Evolutionary conservation across 2,329 filamentous ascomycete genomes (phyloP), one percentile per base, ranked within the genome.

Genomic region (Balansia obtecta): DNA sequence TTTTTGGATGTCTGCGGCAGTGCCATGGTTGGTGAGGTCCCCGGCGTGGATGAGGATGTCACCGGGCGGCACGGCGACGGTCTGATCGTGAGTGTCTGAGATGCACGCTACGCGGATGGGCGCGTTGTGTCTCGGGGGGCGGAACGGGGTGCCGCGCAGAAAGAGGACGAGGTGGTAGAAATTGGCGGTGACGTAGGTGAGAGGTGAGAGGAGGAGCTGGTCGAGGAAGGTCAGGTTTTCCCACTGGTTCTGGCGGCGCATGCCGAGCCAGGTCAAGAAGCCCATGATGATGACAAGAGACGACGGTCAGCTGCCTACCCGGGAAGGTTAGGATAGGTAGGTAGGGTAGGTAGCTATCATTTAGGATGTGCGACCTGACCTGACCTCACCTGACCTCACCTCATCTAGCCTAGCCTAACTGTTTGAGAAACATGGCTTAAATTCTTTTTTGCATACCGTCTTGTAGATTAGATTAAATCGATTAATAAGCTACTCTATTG

Each of bases 1-100:
- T n/a, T 70, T 71, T 69, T 95, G 88, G 50, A 97, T 82, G 54
- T 88, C 84, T 12, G 72, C 71, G 0, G 80, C 75, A 9, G 80
- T 85, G 39, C 91, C 91, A 20, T 72, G 71, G 57, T 88, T 82
- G 49, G 83, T 85, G 60, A 95, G 73, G 68, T 97, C 91, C 38
- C 91, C 91, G 2, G 88, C 86, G 63, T 96, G 91, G 58, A 97
- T 85, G 46, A 97, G 77, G 20, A 96, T 73, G 64, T 96, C 89
- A 50, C 89, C 90, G 10, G 76, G 67, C 0, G 89, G 88, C 1
- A 94, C 73, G 16, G 66, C 58, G 8, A 79, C 69, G 10, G 74
- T 73, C 41, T 76, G 73, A 53, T 79, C 80, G 68, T 96, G 91
- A 0, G 91, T 96, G 68, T 96, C 91, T 10, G 88, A 91, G 55